Evolutionary conservation across 75 land plant species (phyloP), one percentile per base, ranked within the genome.

Genomic region (Cunninghamia lanceolata): DNA sequence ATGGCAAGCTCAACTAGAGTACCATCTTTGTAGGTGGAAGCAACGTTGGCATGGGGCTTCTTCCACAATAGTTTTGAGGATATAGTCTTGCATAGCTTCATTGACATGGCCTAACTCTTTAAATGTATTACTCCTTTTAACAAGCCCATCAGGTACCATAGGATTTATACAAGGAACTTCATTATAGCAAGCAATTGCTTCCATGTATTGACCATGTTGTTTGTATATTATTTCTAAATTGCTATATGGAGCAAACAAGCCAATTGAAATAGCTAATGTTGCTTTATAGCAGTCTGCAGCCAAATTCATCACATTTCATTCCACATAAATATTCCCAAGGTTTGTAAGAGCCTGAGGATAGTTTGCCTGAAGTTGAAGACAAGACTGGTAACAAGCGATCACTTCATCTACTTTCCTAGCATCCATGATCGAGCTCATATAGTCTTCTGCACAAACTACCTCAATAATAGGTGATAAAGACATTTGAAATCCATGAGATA

Each of bases 271-370:
- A 63, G 78, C 83, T 46, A 91, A 56, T 47, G 93, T 86, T 34
- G 93, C 93, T 84, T 91, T 91, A 87, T 91, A 91, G 74, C 88
- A 91, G 50, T 79, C 88, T 16, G 93, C 93, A 39, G 93, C 93
- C 10, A 86, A 50, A 85, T 73, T 87, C 34, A 89, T 79, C 89
- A 91, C 86, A 84, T 91, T 91, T 85, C 93, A 63, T 91, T 91
- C 47, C 93, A 86, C 46, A n/a, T n/a, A n/a, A n/a, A n/a, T n/a
- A n/a, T n/a, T n/a, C n/a, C n/a, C n/a, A n/a, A n/a, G n/a, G n/a
- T 91, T 91, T 36, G 93, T 91, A 38, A 91, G 89, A 74, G 93
- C 93, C 88, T 91, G 93, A 30, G 93, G 93, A 86, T 91, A 91
- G 82, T 91, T 91, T 36, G 84, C 43, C 50, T 91, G 93, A 45